A percentile compares a stretch with the other conserved stretches of the same genome.
phyloP scores from a whole-genome alignment of 1,284 basidiomycete genomes.

The Irpex lacteus region DNA sequence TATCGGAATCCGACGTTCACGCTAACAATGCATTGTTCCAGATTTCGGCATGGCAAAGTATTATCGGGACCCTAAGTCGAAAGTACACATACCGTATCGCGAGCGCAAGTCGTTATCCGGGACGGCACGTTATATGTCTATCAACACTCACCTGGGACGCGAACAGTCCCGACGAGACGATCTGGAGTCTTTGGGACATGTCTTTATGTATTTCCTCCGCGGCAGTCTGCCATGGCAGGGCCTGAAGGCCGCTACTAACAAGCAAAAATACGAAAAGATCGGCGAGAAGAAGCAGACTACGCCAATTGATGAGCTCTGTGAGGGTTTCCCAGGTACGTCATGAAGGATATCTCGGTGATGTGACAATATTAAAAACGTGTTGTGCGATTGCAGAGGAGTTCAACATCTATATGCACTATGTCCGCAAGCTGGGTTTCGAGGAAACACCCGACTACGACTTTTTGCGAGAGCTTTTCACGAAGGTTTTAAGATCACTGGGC shows the following conservation, averaged over 20 bases:
- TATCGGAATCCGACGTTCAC: not conserved
- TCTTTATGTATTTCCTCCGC: slow-evolving; percentile 97
- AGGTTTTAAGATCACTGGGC: slow-evolving; percentile 86
- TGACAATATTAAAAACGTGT: slow-evolving; percentile 1
- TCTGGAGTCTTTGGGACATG: slow-evolving; percentile 92
- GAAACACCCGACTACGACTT: slow-evolving; percentile 98
- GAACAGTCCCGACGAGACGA: slow-evolving; percentile 96
- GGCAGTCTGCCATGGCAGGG: slow-evolving; percentile 96
- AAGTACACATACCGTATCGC: slow-evolving; percentile 95
- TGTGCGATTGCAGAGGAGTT: slow-evolving; percentile 66
- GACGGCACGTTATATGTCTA: slow-evolving; percentile 96
- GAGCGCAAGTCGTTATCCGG: slow-evolving; percentile 91
- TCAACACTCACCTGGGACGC: slow-evolving; percentile 94
- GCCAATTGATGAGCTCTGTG: slow-evolving; percentile 90
- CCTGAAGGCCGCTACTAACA: slow-evolving; percentile 94
- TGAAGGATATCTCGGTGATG: not conserved
- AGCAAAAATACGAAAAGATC: slow-evolving; percentile 99
- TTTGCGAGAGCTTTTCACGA: slow-evolving; percentile 86
- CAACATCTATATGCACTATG: slow-evolving; percentile 85
- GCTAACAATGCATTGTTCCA: slow-evolving; percentile 44
- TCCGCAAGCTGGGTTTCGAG: slow-evolving; percentile 86
- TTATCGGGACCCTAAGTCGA: slow-evolving; percentile 95
- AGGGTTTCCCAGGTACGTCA: slow-evolving; percentile 82
- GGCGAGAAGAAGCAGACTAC: slow-evolving; percentile 99
- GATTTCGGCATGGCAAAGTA: slow-evolving; percentile 99